These are phyloP conservation scores for Erythrophleum fordii DNA, from an alignment of 306 rosid genomes.

Conservation along the genomic window DNA sequence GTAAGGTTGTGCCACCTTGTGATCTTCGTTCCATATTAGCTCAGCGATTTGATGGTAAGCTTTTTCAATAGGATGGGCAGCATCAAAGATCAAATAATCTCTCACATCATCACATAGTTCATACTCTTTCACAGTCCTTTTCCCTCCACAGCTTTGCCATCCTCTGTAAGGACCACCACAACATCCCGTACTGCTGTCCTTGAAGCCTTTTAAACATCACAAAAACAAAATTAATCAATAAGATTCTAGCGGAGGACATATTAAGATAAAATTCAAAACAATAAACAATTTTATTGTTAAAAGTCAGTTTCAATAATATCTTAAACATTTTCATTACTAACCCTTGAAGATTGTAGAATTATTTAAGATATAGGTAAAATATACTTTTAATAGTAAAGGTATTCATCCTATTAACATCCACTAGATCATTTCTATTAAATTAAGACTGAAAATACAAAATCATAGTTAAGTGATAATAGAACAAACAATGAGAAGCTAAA, in stretches of 20 bases:
- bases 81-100: constrained; percentile 52
- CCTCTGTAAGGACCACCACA: constrained; percentile 63
- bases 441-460: too few relatives aligned
- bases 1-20: constrained; percentile 39
- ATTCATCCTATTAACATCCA: too few relatives aligned
- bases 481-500: too few relatives aligned
- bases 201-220: constrained; percentile 37
- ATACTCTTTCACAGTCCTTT: constrained; percentile 39
- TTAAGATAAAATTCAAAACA: too few relatives aligned
- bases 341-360: not conserved
- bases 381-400: too few relatives aligned
- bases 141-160: constrained; percentile 54
- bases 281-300: too few relatives aligned
- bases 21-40: constrained; percentile 46
- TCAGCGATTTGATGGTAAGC: constrained; percentile 44
- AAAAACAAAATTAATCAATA: not conserved
- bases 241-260: too few relatives aligned
- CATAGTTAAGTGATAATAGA: too few relatives aligned
- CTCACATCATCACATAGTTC: constrained; percentile 43
- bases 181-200: constrained; percentile 52
- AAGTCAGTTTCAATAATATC: too few relatives aligned
- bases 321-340: too few relatives aligned
- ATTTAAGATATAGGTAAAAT: not conserved
- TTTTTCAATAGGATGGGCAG: constrained; percentile 46
- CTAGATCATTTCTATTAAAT: too few relatives aligned